phyloP scores from a whole-genome alignment of 2,329 filamentous ascomycete species.

The Mycosphaerella sp. region DNA sequence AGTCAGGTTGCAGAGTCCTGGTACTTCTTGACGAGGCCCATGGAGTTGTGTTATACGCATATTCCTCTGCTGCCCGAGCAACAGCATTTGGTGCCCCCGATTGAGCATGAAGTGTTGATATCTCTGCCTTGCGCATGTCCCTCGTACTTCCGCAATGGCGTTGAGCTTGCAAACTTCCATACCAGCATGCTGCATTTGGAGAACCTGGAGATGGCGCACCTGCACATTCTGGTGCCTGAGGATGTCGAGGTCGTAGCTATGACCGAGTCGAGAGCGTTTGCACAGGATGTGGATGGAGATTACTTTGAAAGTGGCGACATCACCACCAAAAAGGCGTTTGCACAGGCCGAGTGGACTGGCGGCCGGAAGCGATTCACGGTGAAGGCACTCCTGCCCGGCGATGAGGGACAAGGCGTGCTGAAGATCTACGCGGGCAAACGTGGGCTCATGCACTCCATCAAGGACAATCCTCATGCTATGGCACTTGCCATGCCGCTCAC shows the following conservation, averaged over 20 bases:
- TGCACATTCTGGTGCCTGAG: slow-evolving; percentile 78
- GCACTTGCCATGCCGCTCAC: slow-evolving; percentile 84
- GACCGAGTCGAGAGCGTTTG: slow-evolving; percentile 76
- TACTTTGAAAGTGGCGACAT: slow-evolving; percentile 86
- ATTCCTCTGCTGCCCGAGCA: slow-evolving; percentile 80
- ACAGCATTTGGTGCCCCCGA: slow-evolving; percentile 85
- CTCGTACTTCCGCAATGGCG: slow-evolving; percentile 73
- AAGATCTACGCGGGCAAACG: slow-evolving; percentile 92
- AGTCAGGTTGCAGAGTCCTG: slow-evolving; percentile 70
- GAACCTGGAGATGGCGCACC: slow-evolving; percentile 85
- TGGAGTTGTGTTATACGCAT: slow-evolving; percentile 92
- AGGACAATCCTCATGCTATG: slow-evolving; percentile 87
- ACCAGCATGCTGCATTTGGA: slow-evolving; percentile 80
- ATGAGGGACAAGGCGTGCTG: slow-evolving; percentile 79
- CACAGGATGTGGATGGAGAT: slow-evolving; percentile 80
- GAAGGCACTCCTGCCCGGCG: slow-evolving; percentile 84
- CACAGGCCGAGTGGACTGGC: slow-evolving; percentile 85
- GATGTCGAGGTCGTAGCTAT: slow-evolving; percentile 92
- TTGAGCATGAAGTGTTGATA: slow-evolving; percentile 77
- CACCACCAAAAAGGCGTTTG: slow-evolving; percentile 75
- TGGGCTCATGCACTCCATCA: slow-evolving; percentile 95
- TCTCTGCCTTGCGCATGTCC: slow-evolving; percentile 81
- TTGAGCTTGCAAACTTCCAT: slow-evolving; percentile 84
- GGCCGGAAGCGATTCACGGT: slow-evolving; percentile 87
- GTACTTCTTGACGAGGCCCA: slow-evolving; percentile 88